Conservation (phyloP, 176 grass and related monocot species). For the Cenchrus americanus region DNA sequence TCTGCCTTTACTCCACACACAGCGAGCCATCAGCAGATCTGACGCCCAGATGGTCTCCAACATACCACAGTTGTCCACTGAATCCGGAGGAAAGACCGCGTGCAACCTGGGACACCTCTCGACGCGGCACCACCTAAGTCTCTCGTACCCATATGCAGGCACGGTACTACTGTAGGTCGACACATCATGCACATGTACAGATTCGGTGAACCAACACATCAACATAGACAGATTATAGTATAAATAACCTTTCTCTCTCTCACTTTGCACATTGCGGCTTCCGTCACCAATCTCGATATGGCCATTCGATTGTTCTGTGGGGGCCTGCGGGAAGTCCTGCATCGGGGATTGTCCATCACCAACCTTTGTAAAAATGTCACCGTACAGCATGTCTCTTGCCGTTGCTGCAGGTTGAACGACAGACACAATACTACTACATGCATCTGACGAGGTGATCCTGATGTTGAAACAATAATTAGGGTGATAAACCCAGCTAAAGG, state of each 20-base stretch:
- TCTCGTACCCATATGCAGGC: too few relatives aligned
- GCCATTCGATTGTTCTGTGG: background rate
- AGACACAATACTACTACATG: background rate
- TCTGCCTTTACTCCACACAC: too few relatives aligned
- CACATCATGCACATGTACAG: too few relatives aligned
- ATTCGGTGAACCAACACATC: too few relatives aligned
- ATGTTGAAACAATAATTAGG: background rate
- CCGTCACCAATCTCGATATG: slow-evolving; percentile 28
- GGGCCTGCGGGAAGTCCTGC: background rate
- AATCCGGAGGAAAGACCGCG: background rate
- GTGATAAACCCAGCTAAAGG: too few relatives aligned
- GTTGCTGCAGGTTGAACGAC: background rate
- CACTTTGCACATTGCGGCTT: background rate
- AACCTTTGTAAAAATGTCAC: slow-evolving; percentile 1
- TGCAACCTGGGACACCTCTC: too few relatives aligned
- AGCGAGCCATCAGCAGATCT: background rate
- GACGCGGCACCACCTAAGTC: too few relatives aligned
- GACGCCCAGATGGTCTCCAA: background rate
- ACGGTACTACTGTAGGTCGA: too few relatives aligned
- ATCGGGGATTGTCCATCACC: background rate
- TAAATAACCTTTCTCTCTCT: too few relatives aligned
- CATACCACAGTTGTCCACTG: too few relatives aligned
- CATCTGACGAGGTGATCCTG: background rate
- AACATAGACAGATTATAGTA: too few relatives aligned
- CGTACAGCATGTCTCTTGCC: background rate